These are phyloP conservation scores for Penicillium tannophilum DNA, from an alignment of 495 filamentous ascomycete species.

Conservation along the genomic window DNA sequence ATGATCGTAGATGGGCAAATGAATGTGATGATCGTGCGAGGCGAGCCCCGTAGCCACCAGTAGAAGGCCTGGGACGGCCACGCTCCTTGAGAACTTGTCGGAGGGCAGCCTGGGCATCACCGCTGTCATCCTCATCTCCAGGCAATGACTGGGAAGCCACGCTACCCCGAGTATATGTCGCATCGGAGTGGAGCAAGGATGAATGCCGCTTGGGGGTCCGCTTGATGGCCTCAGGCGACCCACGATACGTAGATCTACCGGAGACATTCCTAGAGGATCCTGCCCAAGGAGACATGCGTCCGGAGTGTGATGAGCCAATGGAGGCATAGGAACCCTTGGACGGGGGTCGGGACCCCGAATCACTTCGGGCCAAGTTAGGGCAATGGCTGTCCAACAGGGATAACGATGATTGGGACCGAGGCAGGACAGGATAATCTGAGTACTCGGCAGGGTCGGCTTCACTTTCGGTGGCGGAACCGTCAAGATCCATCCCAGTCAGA, in stretches of 20 bases:
- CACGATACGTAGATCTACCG: conserved; percentile 33
- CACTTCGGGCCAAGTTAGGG: conserved; percentile 52
- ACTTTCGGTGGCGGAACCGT: conserved; percentile 50
- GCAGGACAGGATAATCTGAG: conserved; percentile 66
- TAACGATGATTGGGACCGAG: conserved; percentile 65
- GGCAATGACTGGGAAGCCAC: conserved; percentile 59
- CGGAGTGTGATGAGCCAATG: conserved; percentile 44
- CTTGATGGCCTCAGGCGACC: conserved; percentile 38
- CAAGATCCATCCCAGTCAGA: conserved; percentile 46
- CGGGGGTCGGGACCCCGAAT: conserved; percentile 53
- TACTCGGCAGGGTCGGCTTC: conserved; percentile 62
- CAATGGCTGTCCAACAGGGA: conserved; percentile 56
- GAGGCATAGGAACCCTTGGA: conserved; percentile 56
- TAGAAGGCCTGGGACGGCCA: conserved; percentile 45
- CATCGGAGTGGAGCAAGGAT: conserved; percentile 35
- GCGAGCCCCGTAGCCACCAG: conserved; percentile 33
- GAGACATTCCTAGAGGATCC: conserved; percentile 32
- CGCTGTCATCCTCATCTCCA: conserved; percentile 50
- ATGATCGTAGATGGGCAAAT: conserved; percentile 44
- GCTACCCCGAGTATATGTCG: conserved; percentile 38
- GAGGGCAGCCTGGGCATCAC: conserved; percentile 63
- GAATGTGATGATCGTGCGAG: conserved; percentile 37
- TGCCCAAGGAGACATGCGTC: conserved; percentile 47
- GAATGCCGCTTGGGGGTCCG: conserved; percentile 44
- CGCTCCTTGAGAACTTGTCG: conserved; percentile 72